Evolutionary conservation across 169 alveolate genomes (phyloP), one percentile per base, ranked within the genome.

Genomic region (Plasmodium gallinaceum): DNA sequence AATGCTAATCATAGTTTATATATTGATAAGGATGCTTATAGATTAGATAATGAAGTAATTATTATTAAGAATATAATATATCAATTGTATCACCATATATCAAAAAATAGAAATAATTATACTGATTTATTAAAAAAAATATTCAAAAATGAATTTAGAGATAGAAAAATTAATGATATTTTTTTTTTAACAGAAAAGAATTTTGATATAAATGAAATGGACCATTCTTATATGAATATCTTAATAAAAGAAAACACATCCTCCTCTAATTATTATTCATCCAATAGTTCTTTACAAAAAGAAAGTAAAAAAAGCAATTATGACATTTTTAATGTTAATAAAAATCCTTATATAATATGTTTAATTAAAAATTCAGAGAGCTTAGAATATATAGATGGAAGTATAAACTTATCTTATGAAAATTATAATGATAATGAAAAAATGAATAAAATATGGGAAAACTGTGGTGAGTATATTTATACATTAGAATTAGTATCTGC

Each of bases 401-500:
- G 95, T 54, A 73, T 94, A 80, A 90, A 90, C 43, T 85, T 93
- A 9, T 89, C 94, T 0, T 89, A 92, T 74, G 95, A 92, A 48
- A 93, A 92, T 39, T 78, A 92, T 57, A 89, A 92, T 46, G 90
- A 88, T 65, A 80, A 91, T 71, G 92, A 92, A 20, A 94, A 92
- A 39, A 91, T 90, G 94, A 92, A 94, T 62, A 91, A 92, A 43
- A 83, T 89, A 0, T 94, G 96, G 96, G 95, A 91, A 74, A 94
- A 92, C 69, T 94, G 91, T 86, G 95, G 95, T 7, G 96, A 94
- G 70, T 94, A 92, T 70, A 94, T 94, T 78, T 74, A 93, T 16
- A 92, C 95, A 43, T 92, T 91, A 69, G 95, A 94, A 66, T 78
- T 94, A 60, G 95, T 95, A 4, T 92, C 96, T 14, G 96, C 95